A percentile compares a stretch with the other conserved stretches of the same genome.
Evolutionary conservation across 495 filamentous ascomycete species (phyloP).

Genomic region (Cercophora newfieldiana): DNA sequence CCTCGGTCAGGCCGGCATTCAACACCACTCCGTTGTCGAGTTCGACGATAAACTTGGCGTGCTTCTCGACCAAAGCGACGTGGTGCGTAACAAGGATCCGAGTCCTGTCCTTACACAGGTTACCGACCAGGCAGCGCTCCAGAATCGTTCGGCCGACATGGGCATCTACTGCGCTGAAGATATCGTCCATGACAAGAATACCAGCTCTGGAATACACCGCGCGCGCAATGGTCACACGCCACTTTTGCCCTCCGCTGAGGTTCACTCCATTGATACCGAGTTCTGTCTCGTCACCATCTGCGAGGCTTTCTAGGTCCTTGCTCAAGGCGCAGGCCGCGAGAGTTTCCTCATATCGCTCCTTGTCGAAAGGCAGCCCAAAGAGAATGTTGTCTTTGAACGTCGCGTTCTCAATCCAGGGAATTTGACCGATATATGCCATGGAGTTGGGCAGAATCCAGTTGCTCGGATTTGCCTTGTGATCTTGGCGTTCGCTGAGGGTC

Average conservation of each 20-base stretch:
- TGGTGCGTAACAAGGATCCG: slow-evolving; percentile 27
- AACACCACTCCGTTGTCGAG: slow-evolving; percentile 65
- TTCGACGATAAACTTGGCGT: slow-evolving; percentile 63
- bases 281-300: slow-evolving; percentile 81
- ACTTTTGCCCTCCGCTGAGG: slow-evolving; percentile 83
- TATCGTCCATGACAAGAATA: slow-evolving; percentile 80
- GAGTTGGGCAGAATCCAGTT: slow-evolving; percentile 4
- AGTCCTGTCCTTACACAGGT: slow-evolving; percentile 17
- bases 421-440: slow-evolving; percentile 33
- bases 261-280: slow-evolving; percentile 86
- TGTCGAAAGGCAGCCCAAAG: slow-evolving; percentile 43
- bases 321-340: slow-evolving; percentile 75
- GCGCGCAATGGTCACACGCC: slow-evolving; percentile 74
- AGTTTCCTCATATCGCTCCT: slow-evolving; percentile 74
- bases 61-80: slow-evolving; percentile 53
- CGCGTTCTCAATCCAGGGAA: slow-evolving; percentile 41
- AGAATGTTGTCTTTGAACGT: slow-evolving; percentile 50
- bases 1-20: slow-evolving; percentile 55
- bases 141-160: slow-evolving; percentile 15
- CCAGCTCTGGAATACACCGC: slow-evolving; percentile 85
- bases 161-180: slow-evolving; percentile 74
- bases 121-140: slow-evolving; percentile 14
- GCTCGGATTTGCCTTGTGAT: slow-evolving; percentile 10
- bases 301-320: slow-evolving; percentile 75
- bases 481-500: neutral